Conservation (phyloP, 2,329 filamentous ascomycete genomes). For the Fusarium devonianum region DNA sequence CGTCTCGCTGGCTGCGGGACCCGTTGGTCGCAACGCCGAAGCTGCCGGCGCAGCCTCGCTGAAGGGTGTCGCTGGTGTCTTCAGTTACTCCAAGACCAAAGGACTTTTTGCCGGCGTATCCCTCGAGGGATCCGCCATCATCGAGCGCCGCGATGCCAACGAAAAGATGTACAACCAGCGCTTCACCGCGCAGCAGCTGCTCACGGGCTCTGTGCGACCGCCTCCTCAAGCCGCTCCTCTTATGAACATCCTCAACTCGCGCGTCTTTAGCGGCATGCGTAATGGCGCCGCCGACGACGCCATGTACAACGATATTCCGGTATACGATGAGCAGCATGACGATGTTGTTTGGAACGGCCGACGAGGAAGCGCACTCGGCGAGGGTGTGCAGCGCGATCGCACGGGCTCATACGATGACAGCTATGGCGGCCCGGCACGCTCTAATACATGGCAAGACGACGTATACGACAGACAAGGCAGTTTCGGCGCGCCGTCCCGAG, state of each 20-base stretch:
- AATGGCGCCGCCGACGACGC: conserved; percentile 58
- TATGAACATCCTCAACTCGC: conserved; percentile 83
- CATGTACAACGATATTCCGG: conserved; percentile 93
- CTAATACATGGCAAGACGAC: conserved; percentile 79
- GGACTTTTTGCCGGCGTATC: conserved; percentile 95
- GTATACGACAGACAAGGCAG: conserved; percentile 68
- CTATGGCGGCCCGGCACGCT: conserved; percentile 65
- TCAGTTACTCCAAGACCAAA: conserved; percentile 98
- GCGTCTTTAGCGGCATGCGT: conserved; percentile 77
- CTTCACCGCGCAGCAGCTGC: conserved; percentile 80
- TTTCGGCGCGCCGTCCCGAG: conserved; percentile 53
- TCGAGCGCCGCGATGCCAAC: conserved; percentile 95
- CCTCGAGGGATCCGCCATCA: conserved; percentile 89
- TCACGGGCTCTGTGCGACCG: conserved; percentile 78
- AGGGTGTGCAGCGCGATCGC: conserved; percentile 57
- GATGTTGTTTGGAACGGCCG: conserved; percentile 84
- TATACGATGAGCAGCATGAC: conserved; percentile 85
- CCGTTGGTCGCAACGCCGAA: conserved; percentile 92
- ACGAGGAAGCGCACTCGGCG: conserved; percentile 73
- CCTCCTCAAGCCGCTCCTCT: conserved; percentile 85
- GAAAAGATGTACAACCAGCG: conserved; percentile 91
- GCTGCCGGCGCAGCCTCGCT: conserved; percentile 92
- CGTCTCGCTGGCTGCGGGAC: conserved; percentile 92
- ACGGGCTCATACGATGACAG: conserved; percentile 54
- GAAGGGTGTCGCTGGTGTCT: conserved; percentile 88